These are phyloP conservation scores for Penicillium flavigenum DNA, from an alignment of 495 filamentous ascomycete species.

Conservation along the genomic window DNA sequence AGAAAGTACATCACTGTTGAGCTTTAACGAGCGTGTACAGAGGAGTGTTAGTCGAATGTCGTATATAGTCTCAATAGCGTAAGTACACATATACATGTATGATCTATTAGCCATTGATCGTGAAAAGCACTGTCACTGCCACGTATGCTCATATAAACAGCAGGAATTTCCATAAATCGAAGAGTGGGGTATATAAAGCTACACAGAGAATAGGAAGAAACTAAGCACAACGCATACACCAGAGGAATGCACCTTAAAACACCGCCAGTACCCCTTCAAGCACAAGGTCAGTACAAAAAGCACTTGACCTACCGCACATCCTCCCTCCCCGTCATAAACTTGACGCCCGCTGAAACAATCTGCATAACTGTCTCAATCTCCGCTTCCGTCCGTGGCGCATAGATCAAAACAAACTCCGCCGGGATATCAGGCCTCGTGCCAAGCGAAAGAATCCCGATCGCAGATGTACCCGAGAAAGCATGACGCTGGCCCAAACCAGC, in stretches of 20 bases:
- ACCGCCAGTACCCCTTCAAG: background rate
- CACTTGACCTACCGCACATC: slow-evolving; percentile 24
- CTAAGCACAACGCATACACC: background rate
- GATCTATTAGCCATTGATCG: background rate
- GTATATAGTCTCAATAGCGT: background rate
- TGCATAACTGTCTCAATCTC: slow-evolving; percentile 67
- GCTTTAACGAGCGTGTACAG: no score
- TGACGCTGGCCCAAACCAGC: slow-evolving; percentile 90
- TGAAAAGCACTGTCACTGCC: background rate
- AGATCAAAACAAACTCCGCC: slow-evolving; percentile 73
- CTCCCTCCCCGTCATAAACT: slow-evolving; percentile 36
- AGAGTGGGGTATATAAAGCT: slow-evolving; percentile 9
- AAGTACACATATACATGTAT: background rate
- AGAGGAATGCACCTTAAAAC: background rate
- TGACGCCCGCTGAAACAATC: slow-evolving; percentile 65
- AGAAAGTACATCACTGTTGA: no score
- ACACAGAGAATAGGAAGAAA: background rate
- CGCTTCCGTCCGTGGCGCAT: slow-evolving; percentile 69
- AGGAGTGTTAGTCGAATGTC: no score
- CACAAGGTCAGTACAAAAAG: background rate
- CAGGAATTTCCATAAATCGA: background rate
- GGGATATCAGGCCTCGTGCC: slow-evolving; percentile 40
- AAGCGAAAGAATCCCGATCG: slow-evolving; percentile 47
- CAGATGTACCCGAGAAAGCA: slow-evolving; percentile 62
- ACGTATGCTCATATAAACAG: background rate